Evolutionary conservation across 169 alveolate species (phyloP).

Genomic region (Plasmodium fragile): DNA sequence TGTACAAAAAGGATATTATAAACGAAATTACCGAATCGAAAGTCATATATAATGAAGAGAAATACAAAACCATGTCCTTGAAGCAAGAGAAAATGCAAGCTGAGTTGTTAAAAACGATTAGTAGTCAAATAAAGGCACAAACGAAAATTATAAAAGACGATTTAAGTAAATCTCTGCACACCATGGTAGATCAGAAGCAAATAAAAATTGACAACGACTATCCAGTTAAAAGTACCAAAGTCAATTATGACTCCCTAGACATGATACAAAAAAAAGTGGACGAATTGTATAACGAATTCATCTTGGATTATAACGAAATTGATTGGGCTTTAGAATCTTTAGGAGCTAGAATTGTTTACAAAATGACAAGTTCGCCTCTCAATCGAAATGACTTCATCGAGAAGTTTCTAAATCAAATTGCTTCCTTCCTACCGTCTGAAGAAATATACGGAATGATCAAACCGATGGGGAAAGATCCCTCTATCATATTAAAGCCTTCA

Average conservation of each 20-base stretch:
- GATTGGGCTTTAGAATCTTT: conserved; percentile 77
- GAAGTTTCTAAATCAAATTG: conserved; percentile 57
- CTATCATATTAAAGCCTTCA: conserved; percentile 62
- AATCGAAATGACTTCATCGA: conserved; percentile 70
- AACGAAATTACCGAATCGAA: conserved; percentile 67
- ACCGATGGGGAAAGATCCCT: conserved; percentile 76
- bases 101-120: conserved; percentile 39
- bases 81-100: conserved; percentile 54
- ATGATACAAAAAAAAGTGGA: conserved; percentile 63
- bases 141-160: conserved; percentile 66
- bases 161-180: conserved; percentile 14
- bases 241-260: conserved; percentile 21
- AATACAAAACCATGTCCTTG: conserved; percentile 19
- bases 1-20: conserved; percentile 72
- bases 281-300: conserved; percentile 69
- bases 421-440: conserved; percentile 71
- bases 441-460: conserved; percentile 76
- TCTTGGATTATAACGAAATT: conserved; percentile 70
- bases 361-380: conserved; percentile 76
- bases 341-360: conserved; percentile 74
- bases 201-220: neutral
- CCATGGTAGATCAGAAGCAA: conserved; percentile 36
- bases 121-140: conserved; percentile 57
- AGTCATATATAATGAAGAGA: conserved; percentile 66
- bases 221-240: neutral